phyloP scores from a whole-genome alignment of 2,329 filamentous ascomycete genomes.

The Tricladium varicosporioides region DNA sequence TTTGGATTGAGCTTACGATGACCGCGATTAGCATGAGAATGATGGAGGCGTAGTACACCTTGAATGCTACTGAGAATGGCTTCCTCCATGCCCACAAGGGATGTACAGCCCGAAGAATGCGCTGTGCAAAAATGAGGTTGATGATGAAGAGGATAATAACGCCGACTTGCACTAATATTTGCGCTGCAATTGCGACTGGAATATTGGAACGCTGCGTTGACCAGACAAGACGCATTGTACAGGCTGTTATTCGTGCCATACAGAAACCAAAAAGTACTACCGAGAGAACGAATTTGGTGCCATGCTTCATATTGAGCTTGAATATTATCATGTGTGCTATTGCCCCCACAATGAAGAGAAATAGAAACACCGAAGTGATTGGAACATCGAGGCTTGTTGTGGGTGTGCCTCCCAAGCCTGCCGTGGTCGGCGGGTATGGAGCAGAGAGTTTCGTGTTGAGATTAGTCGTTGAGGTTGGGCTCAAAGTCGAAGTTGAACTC shows the following conservation, averaged over 20 bases:
- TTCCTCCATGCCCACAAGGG: slow-evolving; percentile 68
- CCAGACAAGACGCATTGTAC: slow-evolving; percentile 52
- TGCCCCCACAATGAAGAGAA: slow-evolving; percentile 54
- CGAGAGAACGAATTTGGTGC: slow-evolving; percentile 60
- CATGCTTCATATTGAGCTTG: slow-evolving; percentile 47
- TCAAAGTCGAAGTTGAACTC: not conserved
- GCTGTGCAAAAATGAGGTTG: slow-evolving; percentile 75
- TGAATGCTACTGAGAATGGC: slow-evolving; percentile 50
- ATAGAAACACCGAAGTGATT: slow-evolving; percentile 60
- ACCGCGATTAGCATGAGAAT: slow-evolving; percentile 61
- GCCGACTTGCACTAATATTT: slow-evolving; percentile 27
- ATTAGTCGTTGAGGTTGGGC: not conserved
- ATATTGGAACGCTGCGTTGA: slow-evolving; percentile 47
- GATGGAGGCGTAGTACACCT: slow-evolving; percentile 56
- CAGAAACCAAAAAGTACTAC: slow-evolving; percentile 55
- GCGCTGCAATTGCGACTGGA: slow-evolving; percentile 25
- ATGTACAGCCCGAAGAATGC: slow-evolving; percentile 71
- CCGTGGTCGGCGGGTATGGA: slow-evolving; percentile 37
- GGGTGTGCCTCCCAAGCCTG: slow-evolving; percentile 58
- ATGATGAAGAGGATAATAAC: slow-evolving; percentile 73
- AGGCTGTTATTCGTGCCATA: slow-evolving; percentile 38
- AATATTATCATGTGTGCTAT: slow-evolving; percentile 58
- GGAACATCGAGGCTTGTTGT: slow-evolving; percentile 59
- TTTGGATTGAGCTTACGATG: slow-evolving; percentile 62
- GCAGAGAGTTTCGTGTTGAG: not conserved